phyloP scores from a whole-genome alignment of 2,329 filamentous ascomycete genomes.

The Hypomyces perniciosus region DNA sequence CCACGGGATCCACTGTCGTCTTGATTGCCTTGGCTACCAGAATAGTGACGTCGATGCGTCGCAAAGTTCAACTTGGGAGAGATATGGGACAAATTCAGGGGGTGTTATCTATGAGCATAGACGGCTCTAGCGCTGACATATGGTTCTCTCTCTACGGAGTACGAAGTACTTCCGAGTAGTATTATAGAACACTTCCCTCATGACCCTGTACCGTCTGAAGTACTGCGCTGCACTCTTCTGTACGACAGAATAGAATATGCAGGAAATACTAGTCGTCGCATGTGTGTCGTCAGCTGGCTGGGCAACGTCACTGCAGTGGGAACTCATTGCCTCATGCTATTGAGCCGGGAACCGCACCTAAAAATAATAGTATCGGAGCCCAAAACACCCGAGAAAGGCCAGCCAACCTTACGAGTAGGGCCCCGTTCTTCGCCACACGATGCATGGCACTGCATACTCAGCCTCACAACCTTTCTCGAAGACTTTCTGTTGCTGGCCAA shows the following conservation, averaged over 20 bases:
- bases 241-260: not conserved
- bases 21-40: slow-evolving; percentile 10
- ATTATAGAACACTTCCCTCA: not conserved
- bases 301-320: not conserved
- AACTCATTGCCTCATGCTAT: not conserved
- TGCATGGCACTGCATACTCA: not conserved
- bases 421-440: no score
- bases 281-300: not conserved
- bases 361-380: not conserved
- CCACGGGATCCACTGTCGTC: slow-evolving; percentile 1
- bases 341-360: not conserved
- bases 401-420: no score
- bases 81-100: slow-evolving; percentile 1
- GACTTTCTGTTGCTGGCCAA: not conserved
- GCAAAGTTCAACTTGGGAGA: not conserved
- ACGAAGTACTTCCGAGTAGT: no score
- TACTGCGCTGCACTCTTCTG: no score
- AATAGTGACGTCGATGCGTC: slow-evolving; percentile 10
- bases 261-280: not conserved
- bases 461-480: not conserved
- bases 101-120: not conserved
- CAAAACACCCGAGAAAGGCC: not conserved
- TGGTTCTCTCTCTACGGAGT: no score
- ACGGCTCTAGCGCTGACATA: not conserved
- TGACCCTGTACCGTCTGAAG: not conserved